These are phyloP conservation scores for Lactarius psammicola DNA, from an alignment of 768 basidiomycete genomes.

Conservation along the genomic window DNA sequence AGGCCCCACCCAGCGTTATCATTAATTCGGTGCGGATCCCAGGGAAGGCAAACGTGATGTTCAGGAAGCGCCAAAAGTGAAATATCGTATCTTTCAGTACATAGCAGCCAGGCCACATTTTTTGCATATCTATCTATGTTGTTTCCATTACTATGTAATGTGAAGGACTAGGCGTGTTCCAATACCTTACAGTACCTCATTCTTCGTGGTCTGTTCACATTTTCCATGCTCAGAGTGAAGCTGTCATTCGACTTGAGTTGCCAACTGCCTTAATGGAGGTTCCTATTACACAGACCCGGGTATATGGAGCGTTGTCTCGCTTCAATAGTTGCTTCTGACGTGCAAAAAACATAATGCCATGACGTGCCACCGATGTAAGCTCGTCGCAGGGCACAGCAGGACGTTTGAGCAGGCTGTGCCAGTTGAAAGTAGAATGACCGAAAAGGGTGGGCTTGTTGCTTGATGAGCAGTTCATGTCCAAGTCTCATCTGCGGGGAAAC, in stretches of 20 bases:
- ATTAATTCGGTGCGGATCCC: slow-evolving; percentile 18
- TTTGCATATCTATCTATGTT: background rate
- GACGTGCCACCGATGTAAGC: too few species aligned
- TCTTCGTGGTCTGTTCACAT: background rate
- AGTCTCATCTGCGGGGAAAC: too few species aligned
- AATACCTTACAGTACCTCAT: background rate
- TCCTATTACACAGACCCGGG: too few species aligned
- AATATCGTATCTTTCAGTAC: background rate
- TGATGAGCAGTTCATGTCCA: too few species aligned
- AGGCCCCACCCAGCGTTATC: slow-evolving; percentile 5
- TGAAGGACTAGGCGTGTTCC: background rate
- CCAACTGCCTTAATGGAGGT: too few species aligned
- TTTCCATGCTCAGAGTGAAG: background rate
- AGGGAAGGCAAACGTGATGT: slow-evolving; percentile 24
- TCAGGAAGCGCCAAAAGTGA: slow-evolving; percentile 28
- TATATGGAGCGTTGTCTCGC: too few species aligned
- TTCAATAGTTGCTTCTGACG: too few species aligned
- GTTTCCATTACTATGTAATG: background rate
- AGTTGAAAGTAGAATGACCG: too few species aligned
- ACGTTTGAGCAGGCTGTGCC: too few species aligned
- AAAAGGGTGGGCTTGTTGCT: too few species aligned
- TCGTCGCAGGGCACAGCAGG: too few species aligned
- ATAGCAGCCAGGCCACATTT: background rate
- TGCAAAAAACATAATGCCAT: too few species aligned
- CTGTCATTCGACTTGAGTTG: background rate